A percentile compares a stretch with the other conserved stretches of the same genome.
Evolutionary conservation across 2,329 filamentous ascomycete species (phyloP).

Genomic region (Colletotrichum sp.): DNA sequence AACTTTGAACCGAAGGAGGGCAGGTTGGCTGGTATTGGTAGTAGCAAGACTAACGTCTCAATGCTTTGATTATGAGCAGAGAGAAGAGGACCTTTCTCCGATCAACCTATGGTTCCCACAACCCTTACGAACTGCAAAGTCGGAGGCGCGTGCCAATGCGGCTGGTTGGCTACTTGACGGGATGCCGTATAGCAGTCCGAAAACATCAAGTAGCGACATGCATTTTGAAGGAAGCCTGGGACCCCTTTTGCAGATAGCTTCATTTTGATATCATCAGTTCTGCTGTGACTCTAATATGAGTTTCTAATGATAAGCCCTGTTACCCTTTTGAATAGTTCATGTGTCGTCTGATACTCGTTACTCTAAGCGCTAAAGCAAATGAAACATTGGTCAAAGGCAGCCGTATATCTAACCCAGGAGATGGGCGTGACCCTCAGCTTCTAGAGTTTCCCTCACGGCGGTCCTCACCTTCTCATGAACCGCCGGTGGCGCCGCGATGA

Average conservation of each 20-base stretch:
- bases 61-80: background rate
- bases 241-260: background rate
- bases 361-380: background rate
- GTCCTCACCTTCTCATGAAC: constrained; percentile 50
- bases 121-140: background rate
- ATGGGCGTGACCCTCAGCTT: constrained; percentile 35
- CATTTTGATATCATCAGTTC: background rate
- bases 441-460: constrained; percentile 37
- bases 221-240: background rate
- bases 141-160: accelerated
- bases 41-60: background rate
- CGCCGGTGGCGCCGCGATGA: constrained; percentile 55
- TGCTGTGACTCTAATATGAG: background rate
- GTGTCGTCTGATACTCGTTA: background rate
- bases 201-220: background rate
- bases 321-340: background rate
- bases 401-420: constrained; percentile 24
- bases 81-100: background rate
- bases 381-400: background rate
- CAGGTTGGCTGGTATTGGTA: background rate
- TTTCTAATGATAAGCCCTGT: background rate
- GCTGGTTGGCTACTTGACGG: background rate
- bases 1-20: background rate
- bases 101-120: background rate
- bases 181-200: background rate